These are phyloP conservation scores for Amanita pallidorosea DNA, from an alignment of 768 basidiomycete genomes.

Conservation along the genomic window DNA sequence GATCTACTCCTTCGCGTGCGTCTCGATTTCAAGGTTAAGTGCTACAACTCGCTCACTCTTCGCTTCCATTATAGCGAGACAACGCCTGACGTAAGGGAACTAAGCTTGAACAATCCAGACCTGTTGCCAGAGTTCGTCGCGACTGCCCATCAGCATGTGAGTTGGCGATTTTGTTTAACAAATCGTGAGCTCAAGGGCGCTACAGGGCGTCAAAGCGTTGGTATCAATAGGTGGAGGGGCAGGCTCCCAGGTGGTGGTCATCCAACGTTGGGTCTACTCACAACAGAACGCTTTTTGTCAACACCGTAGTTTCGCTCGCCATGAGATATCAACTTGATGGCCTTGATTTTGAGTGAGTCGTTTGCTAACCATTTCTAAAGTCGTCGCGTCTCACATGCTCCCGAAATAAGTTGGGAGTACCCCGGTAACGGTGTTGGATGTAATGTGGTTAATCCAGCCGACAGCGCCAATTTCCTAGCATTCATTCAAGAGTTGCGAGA, in stretches of 20 bases:
- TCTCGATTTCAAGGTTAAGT: constrained; percentile 7
- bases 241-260: constrained; percentile 54
- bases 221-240: constrained; percentile 65
- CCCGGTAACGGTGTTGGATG: constrained; percentile 65
- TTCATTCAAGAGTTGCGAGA: constrained; percentile 68
- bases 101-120: constrained; percentile 28
- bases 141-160: constrained; percentile 30
- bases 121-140: constrained; percentile 48
- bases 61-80: constrained; percentile 19
- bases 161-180: constrained; percentile 3
- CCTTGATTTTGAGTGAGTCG: constrained; percentile 39
- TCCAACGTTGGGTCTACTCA: constrained; percentile 44
- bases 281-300: constrained; percentile 55
- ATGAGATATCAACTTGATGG: constrained; percentile 47
- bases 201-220: constrained; percentile 46
- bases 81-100: constrained; percentile 20
- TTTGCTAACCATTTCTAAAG: background rate
- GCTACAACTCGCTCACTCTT: background rate
- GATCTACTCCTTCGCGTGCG: constrained; percentile 65
- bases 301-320: constrained; percentile 42
- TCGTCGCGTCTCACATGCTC: background rate
- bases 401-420: constrained; percentile 69
- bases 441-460: constrained; percentile 49
- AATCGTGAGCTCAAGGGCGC: background rate
- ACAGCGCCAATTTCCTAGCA: constrained; percentile 68